Conservation (phyloP, 208 protist genomes). For the Vickermania ingenoplastis region DNA sequence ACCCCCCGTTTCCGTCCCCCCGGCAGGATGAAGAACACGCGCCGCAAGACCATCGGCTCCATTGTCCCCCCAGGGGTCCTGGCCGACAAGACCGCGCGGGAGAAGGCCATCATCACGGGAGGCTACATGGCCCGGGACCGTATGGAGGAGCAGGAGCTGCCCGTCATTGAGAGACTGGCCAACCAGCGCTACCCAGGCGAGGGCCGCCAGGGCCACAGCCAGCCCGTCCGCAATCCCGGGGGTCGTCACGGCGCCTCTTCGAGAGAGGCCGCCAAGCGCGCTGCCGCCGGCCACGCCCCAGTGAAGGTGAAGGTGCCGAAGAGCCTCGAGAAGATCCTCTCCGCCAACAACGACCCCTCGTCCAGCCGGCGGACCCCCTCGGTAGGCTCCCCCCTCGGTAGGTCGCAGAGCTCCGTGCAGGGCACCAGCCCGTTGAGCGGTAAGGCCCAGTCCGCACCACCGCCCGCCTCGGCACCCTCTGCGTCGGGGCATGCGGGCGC, state of each 20-base stretch:
- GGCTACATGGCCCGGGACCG: conserved; percentile 47
- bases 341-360: not conserved
- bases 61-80: conserved; percentile 39
- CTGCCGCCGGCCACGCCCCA: not conserved
- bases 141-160: conserved; percentile 68
- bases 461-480: not conserved
- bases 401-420: not conserved
- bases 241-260: not conserved
- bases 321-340: not conserved
- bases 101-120: conserved; percentile 25
- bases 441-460: not conserved
- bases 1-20: too few species aligned
- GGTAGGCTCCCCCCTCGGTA: too few species aligned
- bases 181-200: conserved; percentile 28
- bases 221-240: not conserved
- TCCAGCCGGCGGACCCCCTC: too few species aligned
- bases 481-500: not conserved
- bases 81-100: conserved; percentile 25
- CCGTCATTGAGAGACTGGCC: conserved; percentile 34
- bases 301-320: conserved; percentile 8
- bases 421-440: not conserved
- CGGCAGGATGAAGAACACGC: not conserved
- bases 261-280: not conserved
- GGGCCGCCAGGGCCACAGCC: not conserved
- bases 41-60: not conserved